A percentile compares a stretch with the other conserved stretches of the same genome.
Evolutionary conservation across 768 basidiomycete genomes (phyloP).

Genomic region (Tylopilus balloui): DNA sequence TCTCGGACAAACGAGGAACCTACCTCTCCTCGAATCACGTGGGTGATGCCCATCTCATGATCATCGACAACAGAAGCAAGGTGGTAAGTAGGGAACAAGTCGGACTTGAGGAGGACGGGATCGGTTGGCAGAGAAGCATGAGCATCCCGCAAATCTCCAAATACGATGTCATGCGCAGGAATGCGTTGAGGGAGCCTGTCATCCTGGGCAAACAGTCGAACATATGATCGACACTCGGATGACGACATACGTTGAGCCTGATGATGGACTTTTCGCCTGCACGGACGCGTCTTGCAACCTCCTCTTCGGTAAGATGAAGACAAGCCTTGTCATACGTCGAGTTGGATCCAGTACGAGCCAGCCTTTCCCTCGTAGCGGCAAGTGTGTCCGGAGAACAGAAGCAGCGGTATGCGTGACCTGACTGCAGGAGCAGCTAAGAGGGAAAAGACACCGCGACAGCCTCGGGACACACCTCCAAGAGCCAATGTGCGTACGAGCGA

Average conservation of each 20-base stretch:
- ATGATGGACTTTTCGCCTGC: conserved; percentile 79
- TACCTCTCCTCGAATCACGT: conserved; percentile 92
- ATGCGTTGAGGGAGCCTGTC: conserved; percentile 49
- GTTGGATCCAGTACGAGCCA: conserved; percentile 71
- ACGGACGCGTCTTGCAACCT: conserved; percentile 65
- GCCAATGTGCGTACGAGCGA: conserved; percentile 60
- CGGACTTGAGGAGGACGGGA: conserved; percentile 87
- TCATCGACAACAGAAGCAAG: conserved; percentile 96
- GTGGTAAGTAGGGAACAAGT: conserved; percentile 93
- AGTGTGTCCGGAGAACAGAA: conserved; percentile 83
- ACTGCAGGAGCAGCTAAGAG: conserved; percentile 38
- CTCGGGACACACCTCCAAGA: conserved; percentile 60
- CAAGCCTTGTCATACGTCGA: conserved; percentile 87
- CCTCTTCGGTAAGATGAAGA: conserved; percentile 81
- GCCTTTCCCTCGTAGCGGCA: conserved; percentile 57
- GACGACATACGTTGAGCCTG: conserved; percentile 74
- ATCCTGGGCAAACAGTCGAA: conserved; percentile 41
- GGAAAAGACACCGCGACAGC: neutral
- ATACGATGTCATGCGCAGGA: conserved; percentile 64
- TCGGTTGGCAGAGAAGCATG: conserved; percentile 81
- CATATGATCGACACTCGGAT: neutral
- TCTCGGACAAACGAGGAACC: conserved; percentile 7
- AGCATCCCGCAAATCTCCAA: conserved; percentile 68
- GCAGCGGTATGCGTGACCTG: conserved; percentile 89
- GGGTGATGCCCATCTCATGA: conserved; percentile 92